phyloP scores from a whole-genome alignment of 2,329 filamentous ascomycete genomes.

The Westerdykella ornata region DNA sequence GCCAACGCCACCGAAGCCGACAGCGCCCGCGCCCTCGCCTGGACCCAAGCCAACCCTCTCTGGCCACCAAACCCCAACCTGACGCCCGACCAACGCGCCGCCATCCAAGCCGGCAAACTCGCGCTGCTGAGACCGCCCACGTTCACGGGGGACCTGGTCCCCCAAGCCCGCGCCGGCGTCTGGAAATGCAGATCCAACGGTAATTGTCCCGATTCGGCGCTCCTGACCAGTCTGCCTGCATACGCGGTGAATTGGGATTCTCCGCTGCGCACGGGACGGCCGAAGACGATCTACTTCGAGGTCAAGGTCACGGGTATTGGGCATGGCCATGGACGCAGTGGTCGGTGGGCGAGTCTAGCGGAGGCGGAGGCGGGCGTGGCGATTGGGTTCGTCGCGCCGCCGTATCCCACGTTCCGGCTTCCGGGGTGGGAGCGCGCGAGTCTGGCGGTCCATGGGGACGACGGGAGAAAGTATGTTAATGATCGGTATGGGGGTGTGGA shows the following conservation, averaged over 20 bases:
- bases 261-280: slow-evolving; percentile 47
- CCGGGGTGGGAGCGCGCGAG: slow-evolving; percentile 76
- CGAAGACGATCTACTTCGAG: slow-evolving; percentile 65
- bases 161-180: slow-evolving; percentile 42
- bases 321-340: slow-evolving; percentile 7
- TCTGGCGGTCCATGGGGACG: slow-evolving; percentile 71
- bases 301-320: slow-evolving; percentile 50
- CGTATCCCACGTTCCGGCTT: slow-evolving; percentile 70
- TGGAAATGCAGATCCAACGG: slow-evolving; percentile 41
- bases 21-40: slow-evolving; percentile 57
- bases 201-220: slow-evolving; percentile 51
- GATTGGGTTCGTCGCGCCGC: slow-evolving; percentile 64
- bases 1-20: slow-evolving; percentile 63
- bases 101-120: slow-evolving; percentile 49
- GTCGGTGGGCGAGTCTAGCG: slow-evolving; percentile 14
- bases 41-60: slow-evolving; percentile 58
- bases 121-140: slow-evolving; percentile 28
- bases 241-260: slow-evolving; percentile 57
- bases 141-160: slow-evolving; percentile 36
- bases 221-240: slow-evolving; percentile 62
- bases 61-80: slow-evolving; percentile 46
- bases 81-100: slow-evolving; percentile 42
- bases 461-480: slow-evolving; percentile 69
- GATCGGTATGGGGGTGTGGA: slow-evolving; percentile 65
- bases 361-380: slow-evolving; percentile 53